phyloP scores from a whole-genome alignment of 768 basidiomycete species.

The Boletus reticuloceps region DNA sequence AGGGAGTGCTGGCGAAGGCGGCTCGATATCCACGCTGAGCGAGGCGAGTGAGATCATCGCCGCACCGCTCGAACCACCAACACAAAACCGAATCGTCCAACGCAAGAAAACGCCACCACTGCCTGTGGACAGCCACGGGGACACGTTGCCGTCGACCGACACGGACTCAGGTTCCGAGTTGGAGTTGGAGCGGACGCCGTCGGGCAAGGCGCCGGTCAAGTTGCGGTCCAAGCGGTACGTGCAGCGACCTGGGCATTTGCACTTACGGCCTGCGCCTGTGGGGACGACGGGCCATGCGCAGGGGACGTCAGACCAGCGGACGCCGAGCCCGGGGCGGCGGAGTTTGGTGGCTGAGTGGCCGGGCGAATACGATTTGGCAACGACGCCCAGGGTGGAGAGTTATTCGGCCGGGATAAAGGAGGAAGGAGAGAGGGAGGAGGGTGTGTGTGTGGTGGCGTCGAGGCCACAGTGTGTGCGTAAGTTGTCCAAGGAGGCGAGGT shows the following conservation, averaged over 20 bases:
- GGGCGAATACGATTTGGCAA: constrained; percentile 46
- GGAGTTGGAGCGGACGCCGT: constrained; percentile 27
- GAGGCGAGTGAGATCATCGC: constrained; percentile 21
- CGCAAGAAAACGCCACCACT: constrained; percentile 40
- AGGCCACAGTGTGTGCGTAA: constrained; percentile 29
- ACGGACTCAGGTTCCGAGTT: constrained; percentile 26
- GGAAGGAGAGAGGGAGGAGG: not conserved
- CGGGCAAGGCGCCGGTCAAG: constrained; percentile 37
- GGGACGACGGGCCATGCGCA: not conserved
- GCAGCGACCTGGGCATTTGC: constrained; percentile 46
- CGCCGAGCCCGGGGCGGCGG: constrained; percentile 45
- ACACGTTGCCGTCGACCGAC: not conserved
- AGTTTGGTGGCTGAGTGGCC: constrained; percentile 53
- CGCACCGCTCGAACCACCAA: constrained; percentile 25
- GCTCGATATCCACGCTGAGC: constrained; percentile 31
- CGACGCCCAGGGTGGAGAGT: constrained; percentile 55
- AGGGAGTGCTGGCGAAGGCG: constrained; percentile 12
- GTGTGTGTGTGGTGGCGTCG: constrained; percentile 15
- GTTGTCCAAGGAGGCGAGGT: constrained; percentile 30
- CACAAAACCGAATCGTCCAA: constrained; percentile 28
- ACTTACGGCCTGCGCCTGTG: constrained; percentile 32
- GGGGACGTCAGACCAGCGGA: constrained; percentile 29
- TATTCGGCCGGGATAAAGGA: constrained; percentile 38
- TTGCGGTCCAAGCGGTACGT: constrained; percentile 53
- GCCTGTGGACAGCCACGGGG: not conserved